Evolutionary conservation across 2,329 filamentous ascomycete genomes (phyloP).

Genomic region (Macrophomina phaseolina): DNA sequence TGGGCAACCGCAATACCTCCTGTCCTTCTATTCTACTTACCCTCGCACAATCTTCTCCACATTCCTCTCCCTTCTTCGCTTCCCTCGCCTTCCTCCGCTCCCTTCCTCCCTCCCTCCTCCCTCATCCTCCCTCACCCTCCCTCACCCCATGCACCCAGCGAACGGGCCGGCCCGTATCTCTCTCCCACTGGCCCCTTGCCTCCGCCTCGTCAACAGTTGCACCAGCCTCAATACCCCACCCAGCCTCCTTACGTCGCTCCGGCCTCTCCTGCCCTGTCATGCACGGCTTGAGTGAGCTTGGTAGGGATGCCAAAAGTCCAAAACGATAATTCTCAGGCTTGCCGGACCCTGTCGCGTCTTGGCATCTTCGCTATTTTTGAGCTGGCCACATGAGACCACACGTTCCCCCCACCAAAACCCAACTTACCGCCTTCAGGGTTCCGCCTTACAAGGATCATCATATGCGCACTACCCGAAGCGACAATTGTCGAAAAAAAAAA

Average conservation of each 20-base stretch:
- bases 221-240: neutral
- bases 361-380: neutral
- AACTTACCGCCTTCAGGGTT: neutral
- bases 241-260: neutral
- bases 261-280: neutral
- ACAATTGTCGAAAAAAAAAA: too few relatives aligned
- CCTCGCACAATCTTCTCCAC: neutral
- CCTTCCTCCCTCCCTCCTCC: neutral
- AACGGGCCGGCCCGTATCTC: constrained; percentile 10
- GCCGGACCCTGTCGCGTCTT: neutral
- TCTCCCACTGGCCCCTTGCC: neutral
- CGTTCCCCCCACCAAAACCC: neutral
- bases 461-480: too few relatives aligned
- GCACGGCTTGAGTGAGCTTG: neutral
- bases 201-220: constrained; percentile 4
- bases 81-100: neutral
- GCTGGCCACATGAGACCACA: neutral
- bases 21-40: neutral
- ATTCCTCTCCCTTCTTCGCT: neutral
- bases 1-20: neutral
- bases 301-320: neutral
- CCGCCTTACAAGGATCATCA: neutral
- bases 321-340: neutral
- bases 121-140: neutral
- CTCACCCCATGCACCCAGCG: neutral